A percentile compares a stretch with the other conserved stretches of the same genome.
These are phyloP conservation scores for Zychaea mexicana DNA, from an alignment of 371 early-diverging fungal species.

Conservation along the genomic window DNA sequence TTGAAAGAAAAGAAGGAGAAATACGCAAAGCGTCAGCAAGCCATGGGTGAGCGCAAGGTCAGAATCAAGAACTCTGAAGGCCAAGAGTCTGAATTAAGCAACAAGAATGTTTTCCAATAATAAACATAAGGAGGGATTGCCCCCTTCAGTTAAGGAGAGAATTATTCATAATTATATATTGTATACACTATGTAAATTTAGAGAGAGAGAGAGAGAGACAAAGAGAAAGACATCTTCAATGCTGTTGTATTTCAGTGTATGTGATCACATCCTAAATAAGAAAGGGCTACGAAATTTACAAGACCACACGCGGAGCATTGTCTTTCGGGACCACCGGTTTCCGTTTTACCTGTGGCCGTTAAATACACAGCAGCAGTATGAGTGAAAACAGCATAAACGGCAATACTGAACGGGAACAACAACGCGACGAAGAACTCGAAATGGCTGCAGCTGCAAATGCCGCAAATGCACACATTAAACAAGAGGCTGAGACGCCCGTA, in stretches of 20 bases:
- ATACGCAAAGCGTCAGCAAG: conserved; percentile 53
- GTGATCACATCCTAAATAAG: too few species aligned
- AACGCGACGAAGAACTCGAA: not conserved
- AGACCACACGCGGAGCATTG: not conserved
- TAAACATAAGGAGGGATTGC: too few species aligned
- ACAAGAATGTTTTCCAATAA: conserved; percentile 60
- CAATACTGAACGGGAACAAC: not conserved
- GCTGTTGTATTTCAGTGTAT: too few species aligned
- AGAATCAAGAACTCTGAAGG: conserved; percentile 53
- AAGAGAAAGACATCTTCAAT: too few species aligned
- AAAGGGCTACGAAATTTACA: too few species aligned
- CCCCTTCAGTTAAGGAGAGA: too few species aligned
- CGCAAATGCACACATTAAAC: not conserved
- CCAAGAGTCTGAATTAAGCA: conserved; percentile 55
- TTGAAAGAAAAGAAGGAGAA: conserved; percentile 59
- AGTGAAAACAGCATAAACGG: conserved; percentile 1
- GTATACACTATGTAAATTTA: too few species aligned
- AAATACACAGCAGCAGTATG: not conserved
- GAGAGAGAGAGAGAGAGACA: too few species aligned
- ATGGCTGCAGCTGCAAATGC: not conserved
- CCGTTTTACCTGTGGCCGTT: not conserved
- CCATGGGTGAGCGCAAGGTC: conserved; percentile 46
- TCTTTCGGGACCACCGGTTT: not conserved
- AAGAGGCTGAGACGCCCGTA: conserved; percentile 16
- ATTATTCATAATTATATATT: too few species aligned